Evolutionary conservation across 306 rosid genomes (phyloP).

Genomic region (cucumber (Cucumis sativus)): Cucumber_9930_V3 NC_026659.2:14178501-14179000

Average conservation of each 20-base stretch:
- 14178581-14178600: slow-evolving; percentile 7
- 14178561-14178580: background rate
- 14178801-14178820: background rate
- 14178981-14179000: no score
- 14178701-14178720: background rate
- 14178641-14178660: slow-evolving; percentile 82
- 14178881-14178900: no score
- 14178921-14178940: no score
- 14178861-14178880: no score
- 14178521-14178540: no score
- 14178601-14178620: slow-evolving; percentile 91
- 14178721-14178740: background rate
- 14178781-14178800: background rate
- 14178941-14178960: no score
- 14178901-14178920: no score
- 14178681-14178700: background rate
- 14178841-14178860: background rate
- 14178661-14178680: slow-evolving; percentile 37
- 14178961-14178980: no score
- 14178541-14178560: background rate
- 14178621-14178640: slow-evolving; percentile 82
- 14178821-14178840: background rate
- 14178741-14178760: background rate
- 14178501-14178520: no score
- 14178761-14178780: background rate